Evolutionary conservation across 345 rosid genomes (phyloP), one percentile per base, ranked within the genome.

Genomic region (Citrus hindsii): DNA sequence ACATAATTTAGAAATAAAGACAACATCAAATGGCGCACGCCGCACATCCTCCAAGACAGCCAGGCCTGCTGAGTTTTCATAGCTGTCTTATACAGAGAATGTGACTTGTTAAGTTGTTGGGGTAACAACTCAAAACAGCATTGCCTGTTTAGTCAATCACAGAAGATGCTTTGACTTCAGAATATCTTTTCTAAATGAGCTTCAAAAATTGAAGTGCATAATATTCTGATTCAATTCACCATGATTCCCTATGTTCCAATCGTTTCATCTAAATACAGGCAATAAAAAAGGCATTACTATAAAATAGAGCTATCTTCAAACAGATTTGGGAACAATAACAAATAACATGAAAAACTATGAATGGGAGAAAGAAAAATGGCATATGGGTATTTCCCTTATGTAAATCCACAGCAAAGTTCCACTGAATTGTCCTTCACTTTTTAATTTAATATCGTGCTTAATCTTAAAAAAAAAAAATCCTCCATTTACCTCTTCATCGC

Each of bases 401-500:
- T 24, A 59, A 60, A 24, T 19, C 28, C 30, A 74, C 13, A 18
- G 35, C 6, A 59, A 16, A 32, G 24, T 40, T 61, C 42, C 51
- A 62, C 19, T 61, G 38, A 60, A 61, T 19, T 40, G 32, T 62
- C 59, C 32, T 42, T 13, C 25, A 61, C 27, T 27, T 61, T 61
- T 27, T 61, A 9, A 24, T 9, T 62, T 27, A 53, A 53, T 4
- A 53, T 4, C 2, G 10, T 27, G 1, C 28, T 61, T 61, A 42
- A 42, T 25, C 28, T 13, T 1, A 0, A 4, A 35, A 35, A 37
- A 37, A 65, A 53, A 6, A 63, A 76, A 22, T 18, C 12, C 33
- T 35, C 16, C 32, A 25, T 37, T 13, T 87, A 88, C 93, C 92
- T 89, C 95, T 74, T 88, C 90, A n/a, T 88, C 92, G 51, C 81